Evolutionary conservation across 129 eudicot genomes (phyloP), one percentile per base, ranked within the genome.

Genomic region (Pseudognaphalium luteoalbum): DNA sequence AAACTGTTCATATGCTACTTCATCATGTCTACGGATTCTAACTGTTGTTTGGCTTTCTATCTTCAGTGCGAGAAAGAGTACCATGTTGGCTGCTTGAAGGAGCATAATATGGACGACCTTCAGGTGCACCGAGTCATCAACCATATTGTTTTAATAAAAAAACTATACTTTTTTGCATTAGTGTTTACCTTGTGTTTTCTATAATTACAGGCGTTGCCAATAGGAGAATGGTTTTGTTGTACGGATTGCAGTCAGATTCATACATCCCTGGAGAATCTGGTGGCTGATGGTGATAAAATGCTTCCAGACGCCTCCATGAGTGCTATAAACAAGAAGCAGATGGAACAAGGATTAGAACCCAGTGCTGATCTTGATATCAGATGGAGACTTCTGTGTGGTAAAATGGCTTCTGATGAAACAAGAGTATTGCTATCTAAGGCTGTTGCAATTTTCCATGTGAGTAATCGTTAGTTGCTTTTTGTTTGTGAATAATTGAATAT

Each of bases 1-100:
- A 29, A 33, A 50, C 50, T 1, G 15, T 71, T 68, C 14, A 35
- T 42, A 30, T 64, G 71, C 39, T 66, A 32, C 59, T 78, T 44
- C 20, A 37, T n/a, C 58, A 58, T 68, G 70, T 37, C 20, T 30
- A 41, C 10, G n/a, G 76, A 29, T 80, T 73, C 37, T 65, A 67
- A 25, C 37, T 4, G 7, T 44, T 67, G 76, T 25, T 44, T 15
- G 34, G 21, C 21, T n/a, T 54, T 6, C 42, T 11, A 72, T 71
- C 76, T 81, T 16, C 82, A 95, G 99, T 95, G 97, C 66, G 97
- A 95, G 78, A 91, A 74, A 71, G 97, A 95, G 77, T 95, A 89
- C 79, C 99, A 95, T 79, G 89, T 95, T 61, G 91, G 94, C 67
- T 95, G 99, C 63, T 68, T 95, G 63, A 86, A 68, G 81, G 94